Conservation (phyloP, 2,329 filamentous ascomycete genomes). For the Fusarium sp. region DNA sequence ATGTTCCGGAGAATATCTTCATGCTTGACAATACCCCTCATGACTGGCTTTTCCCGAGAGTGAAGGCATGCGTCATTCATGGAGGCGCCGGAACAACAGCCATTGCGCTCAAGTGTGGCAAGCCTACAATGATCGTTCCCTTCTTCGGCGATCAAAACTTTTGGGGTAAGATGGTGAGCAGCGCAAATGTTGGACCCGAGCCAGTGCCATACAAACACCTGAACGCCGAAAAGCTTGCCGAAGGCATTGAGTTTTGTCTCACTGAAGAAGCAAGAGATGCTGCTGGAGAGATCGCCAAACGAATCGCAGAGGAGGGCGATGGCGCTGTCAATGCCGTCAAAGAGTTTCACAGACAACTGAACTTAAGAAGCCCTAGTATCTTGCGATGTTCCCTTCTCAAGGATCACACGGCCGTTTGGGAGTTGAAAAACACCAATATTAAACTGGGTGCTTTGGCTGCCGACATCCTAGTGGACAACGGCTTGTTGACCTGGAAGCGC, state of each 20-base stretch:
- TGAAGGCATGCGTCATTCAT: constrained; percentile 77
- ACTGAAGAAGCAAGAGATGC: constrained; percentile 69
- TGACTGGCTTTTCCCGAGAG: constrained; percentile 79
- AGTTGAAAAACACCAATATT: constrained; percentile 69
- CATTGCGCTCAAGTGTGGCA: constrained; percentile 76
- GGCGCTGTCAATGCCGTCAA: constrained; percentile 76
- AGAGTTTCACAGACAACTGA: constrained; percentile 72
- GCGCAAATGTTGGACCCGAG: constrained; percentile 72
- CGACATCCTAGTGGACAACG: constrained; percentile 70
- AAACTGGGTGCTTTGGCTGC: constrained; percentile 73
- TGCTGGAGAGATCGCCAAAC: constrained; percentile 68
- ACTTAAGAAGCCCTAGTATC: constrained; percentile 60
- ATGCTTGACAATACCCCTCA: constrained; percentile 81
- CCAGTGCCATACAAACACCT: constrained; percentile 77
- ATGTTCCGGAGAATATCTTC: constrained; percentile 72
- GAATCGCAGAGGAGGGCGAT: constrained; percentile 73
- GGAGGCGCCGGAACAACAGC: constrained; percentile 84
- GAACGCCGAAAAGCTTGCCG: constrained; percentile 71
- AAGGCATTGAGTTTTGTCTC: constrained; percentile 77
- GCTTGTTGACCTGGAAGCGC: constrained; percentile 72
- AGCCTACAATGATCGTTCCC: constrained; percentile 80
- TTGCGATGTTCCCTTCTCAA: constrained; percentile 76
- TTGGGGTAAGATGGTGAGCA: constrained; percentile 78
- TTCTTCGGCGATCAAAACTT: constrained; percentile 86
- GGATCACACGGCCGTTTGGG: constrained; percentile 74